These are phyloP conservation scores for Tricholomella constricta DNA, from an alignment of 768 basidiomycete genomes.

Conservation along the genomic window DNA sequence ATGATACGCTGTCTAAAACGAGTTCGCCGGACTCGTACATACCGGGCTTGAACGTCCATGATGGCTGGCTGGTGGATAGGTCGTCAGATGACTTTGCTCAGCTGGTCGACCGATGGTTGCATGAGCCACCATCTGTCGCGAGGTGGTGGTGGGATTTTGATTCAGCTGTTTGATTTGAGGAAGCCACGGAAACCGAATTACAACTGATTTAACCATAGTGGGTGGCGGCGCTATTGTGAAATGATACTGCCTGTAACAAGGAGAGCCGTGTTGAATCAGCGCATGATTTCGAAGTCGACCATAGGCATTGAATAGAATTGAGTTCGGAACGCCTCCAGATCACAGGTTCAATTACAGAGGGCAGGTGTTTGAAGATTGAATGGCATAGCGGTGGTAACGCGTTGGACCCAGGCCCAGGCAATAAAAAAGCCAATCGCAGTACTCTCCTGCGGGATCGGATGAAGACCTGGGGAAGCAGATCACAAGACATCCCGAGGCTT, in stretches of 20 bases:
- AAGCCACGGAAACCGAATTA: slow-evolving; percentile 2
- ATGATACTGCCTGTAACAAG: background rate
- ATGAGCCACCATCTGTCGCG: slow-evolving; percentile 5
- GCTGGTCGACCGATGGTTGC: background rate
- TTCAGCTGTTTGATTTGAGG: slow-evolving; percentile 5
- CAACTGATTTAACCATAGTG: slow-evolving; percentile 2
- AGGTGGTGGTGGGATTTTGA: slow-evolving; percentile 10
- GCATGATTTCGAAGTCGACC: background rate
- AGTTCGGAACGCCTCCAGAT: background rate
- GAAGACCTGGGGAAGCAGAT: background rate
- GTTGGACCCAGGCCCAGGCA: background rate
- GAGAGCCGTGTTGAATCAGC: background rate
- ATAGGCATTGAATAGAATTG: background rate
- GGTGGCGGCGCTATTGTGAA: background rate
- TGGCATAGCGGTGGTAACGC: slow-evolving; percentile 5
- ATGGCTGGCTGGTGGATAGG: background rate
- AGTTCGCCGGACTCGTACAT: slow-evolving; percentile 10
- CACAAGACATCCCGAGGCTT: slow-evolving; percentile 1
- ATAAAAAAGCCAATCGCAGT: background rate
- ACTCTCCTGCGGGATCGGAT: slow-evolving; percentile 9
- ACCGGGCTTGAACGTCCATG: slow-evolving; percentile 8
- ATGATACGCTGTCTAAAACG: slow-evolving; percentile 1
- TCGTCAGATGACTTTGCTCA: slow-evolving; percentile 13
- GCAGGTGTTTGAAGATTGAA: too few species aligned
- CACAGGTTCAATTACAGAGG: background rate